These are phyloP conservation scores for Sordariomycetes sp. DNA, from an alignment of 2,329 filamentous ascomycete genomes.

Conservation along the genomic window DNA sequence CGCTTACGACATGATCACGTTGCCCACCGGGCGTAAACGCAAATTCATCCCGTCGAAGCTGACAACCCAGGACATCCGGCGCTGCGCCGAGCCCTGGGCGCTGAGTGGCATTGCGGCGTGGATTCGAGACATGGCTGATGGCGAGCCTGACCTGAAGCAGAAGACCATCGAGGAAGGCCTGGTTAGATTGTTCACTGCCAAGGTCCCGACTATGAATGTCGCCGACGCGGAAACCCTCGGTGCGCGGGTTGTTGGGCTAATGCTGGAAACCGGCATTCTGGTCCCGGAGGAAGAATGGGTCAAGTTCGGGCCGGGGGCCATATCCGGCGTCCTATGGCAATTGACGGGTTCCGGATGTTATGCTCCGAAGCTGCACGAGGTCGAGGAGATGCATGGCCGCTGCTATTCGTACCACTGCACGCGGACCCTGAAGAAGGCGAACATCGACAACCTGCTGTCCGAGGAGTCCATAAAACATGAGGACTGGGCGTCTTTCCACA, in stretches of 20 bases:
- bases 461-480: slow-evolving; percentile 57
- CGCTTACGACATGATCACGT: slow-evolving; percentile 71
- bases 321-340: slow-evolving; percentile 89
- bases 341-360: slow-evolving; percentile 89
- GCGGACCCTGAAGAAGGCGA: slow-evolving; percentile 87
- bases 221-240: slow-evolving; percentile 88
- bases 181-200: slow-evolving; percentile 80
- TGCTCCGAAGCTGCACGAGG: slow-evolving; percentile 68
- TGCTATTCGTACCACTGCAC: slow-evolving; percentile 95
- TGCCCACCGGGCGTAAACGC: slow-evolving; percentile 69
- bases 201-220: slow-evolving; percentile 97
- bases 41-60: slow-evolving; percentile 83
- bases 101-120: slow-evolving; percentile 78
- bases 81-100: slow-evolving; percentile 85
- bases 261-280: slow-evolving; percentile 70
- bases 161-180: slow-evolving; percentile 81
- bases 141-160: slow-evolving; percentile 77
- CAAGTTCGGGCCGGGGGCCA: slow-evolving; percentile 69
- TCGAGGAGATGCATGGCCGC: slow-evolving; percentile 51
- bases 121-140: slow-evolving; percentile 83
- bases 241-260: slow-evolving; percentile 63
- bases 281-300: slow-evolving; percentile 95
- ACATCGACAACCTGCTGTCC: slow-evolving; percentile 62
- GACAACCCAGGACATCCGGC: slow-evolving; percentile 68
- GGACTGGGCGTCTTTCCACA: slow-evolving; percentile 87